Percentiles rank a stretch among this genome's conserved stretches.
These are phyloP conservation scores for Planoprotostelium fungivorum DNA, from an alignment of 78 protist species.

Conservation along the genomic window DNA sequence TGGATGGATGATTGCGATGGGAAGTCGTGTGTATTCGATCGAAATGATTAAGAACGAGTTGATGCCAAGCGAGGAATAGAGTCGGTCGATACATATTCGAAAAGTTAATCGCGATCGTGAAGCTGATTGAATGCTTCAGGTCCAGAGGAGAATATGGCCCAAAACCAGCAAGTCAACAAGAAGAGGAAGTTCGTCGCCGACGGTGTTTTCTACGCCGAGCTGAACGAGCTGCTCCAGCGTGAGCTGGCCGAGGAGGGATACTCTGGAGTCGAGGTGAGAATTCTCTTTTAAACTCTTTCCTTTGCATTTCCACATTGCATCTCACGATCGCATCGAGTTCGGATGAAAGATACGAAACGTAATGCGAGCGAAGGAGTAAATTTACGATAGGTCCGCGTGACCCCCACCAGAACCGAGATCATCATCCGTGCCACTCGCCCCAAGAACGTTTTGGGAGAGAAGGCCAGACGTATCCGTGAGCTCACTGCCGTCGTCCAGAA, in stretches of 20 bases:
- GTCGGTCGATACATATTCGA: not conserved
- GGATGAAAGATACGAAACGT: too few relatives aligned
- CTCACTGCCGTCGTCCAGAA: constrained; percentile 94
- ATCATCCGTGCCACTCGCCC: constrained; percentile 98
- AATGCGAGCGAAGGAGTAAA: not conserved
- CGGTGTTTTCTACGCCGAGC: constrained; percentile 99
- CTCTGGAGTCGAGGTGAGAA: constrained; percentile 90
- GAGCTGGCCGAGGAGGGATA: constrained; percentile 97
- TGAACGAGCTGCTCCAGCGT: constrained; percentile 94
- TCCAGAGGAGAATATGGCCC: not conserved
- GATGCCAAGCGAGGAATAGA: too few relatives aligned
- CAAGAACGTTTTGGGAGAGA: constrained; percentile 86
- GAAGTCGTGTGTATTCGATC: too few relatives aligned
- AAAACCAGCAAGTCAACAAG: not conserved
- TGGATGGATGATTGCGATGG: too few relatives aligned
- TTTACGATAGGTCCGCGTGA: constrained; percentile 71
- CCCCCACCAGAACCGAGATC: constrained; percentile 96
- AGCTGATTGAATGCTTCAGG: not conserved
- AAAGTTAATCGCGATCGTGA: not conserved
- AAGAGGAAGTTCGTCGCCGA: constrained; percentile 92
- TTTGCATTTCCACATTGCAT: too few relatives aligned
- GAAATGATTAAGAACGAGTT: too few relatives aligned
- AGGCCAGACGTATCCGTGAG: constrained; percentile 97
- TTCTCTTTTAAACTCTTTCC: not conserved
- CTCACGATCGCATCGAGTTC: too few relatives aligned